A percentile compares a stretch with the other conserved stretches of the same genome.
phyloP scores from a whole-genome alignment of 2,329 filamentous ascomycete species.

The Phaeosphaeriaceae sp. region DNA sequence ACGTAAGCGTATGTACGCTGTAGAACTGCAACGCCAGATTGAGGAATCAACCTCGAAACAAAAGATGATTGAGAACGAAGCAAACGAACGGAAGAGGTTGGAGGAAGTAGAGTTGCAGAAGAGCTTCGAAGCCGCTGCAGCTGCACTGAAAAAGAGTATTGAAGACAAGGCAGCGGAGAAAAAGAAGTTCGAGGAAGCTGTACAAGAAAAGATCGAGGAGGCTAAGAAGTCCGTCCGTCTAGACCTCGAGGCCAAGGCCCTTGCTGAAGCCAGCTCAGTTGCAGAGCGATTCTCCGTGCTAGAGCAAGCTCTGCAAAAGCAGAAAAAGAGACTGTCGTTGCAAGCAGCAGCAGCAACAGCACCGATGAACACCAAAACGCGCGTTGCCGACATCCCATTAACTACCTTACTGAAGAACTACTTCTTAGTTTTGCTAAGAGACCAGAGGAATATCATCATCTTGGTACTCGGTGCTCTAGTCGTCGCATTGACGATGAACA shows the following conservation, averaged over 20 bases:
- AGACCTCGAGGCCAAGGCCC: conserved; percentile 38
- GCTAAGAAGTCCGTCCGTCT: conserved; percentile 42
- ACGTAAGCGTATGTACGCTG: conserved; percentile 36
- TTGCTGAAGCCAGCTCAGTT: conserved; percentile 34
- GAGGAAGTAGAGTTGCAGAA: conserved; percentile 35
- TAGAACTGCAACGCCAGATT: conserved; percentile 39
- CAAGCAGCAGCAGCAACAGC: conserved; percentile 14
- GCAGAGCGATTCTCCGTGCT: conserved; percentile 38
- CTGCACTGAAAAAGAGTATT: conserved; percentile 31
- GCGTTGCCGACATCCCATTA: conserved; percentile 56
- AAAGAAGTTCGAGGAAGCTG: conserved; percentile 32
- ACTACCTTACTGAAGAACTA: conserved; percentile 61
- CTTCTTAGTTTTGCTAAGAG: conserved; percentile 57
- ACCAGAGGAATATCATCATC: conserved; percentile 61
- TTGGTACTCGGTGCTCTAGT: conserved; percentile 54
- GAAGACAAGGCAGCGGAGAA: conserved; percentile 38
- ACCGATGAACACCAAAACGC: conserved; percentile 11
- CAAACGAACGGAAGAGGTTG: conserved; percentile 28
- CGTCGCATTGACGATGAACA: conserved; percentile 47
- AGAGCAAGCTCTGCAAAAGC: conserved; percentile 35
- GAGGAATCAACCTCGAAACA: conserved; percentile 40
- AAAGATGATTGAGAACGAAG: conserved; percentile 36
- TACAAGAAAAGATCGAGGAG: conserved; percentile 38
- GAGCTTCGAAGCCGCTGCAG: conserved; percentile 35
- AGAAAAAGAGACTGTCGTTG: conserved; percentile 8